A percentile compares a stretch with the other conserved stretches of the same genome.
Conservation (phyloP, 106 monocot genomes). For the Allium cepa region DNA sequence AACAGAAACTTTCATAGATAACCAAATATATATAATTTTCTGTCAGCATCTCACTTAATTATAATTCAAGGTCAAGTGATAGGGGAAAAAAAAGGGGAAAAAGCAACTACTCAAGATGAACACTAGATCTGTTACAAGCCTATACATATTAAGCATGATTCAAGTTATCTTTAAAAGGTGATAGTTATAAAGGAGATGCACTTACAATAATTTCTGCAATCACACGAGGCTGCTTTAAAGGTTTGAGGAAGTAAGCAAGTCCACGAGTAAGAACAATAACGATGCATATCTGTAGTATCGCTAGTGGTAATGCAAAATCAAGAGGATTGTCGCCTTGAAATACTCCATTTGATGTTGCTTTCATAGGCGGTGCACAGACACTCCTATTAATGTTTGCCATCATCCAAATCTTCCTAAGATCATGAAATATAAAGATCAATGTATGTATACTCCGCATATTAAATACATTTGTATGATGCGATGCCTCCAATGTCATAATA, state of each 20-base stretch:
- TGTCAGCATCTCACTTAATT: not conserved
- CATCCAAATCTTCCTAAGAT: no score
- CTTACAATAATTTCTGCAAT: constrained; percentile 30
- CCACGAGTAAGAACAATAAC: constrained; percentile 19
- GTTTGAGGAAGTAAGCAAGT: constrained; percentile 22
- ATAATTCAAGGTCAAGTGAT: not conserved
- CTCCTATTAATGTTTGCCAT: constrained; percentile 10
- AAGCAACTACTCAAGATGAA: not conserved
- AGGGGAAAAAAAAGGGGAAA: not conserved
- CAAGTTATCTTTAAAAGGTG: not conserved
- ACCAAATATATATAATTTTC: no score
- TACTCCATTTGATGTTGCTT: constrained; percentile 18
- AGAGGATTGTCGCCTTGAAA: constrained; percentile 27
- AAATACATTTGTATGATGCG: no score
- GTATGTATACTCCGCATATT: no score
- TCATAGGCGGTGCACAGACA: constrained; percentile 8
- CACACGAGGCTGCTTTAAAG: constrained; percentile 24
- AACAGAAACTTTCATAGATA: no score
- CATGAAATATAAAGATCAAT: no score
- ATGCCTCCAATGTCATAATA: no score
- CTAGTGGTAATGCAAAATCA: constrained; percentile 16
- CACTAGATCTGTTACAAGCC: not conserved
- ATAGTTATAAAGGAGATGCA: not conserved
- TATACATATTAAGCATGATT: not conserved
- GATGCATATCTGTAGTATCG: constrained; percentile 24